Evolutionary conservation across 192 early-diverging fungal genomes (phyloP), one percentile per base, ranked within the genome.

Genomic region (Diversispora eburnea): DNA sequence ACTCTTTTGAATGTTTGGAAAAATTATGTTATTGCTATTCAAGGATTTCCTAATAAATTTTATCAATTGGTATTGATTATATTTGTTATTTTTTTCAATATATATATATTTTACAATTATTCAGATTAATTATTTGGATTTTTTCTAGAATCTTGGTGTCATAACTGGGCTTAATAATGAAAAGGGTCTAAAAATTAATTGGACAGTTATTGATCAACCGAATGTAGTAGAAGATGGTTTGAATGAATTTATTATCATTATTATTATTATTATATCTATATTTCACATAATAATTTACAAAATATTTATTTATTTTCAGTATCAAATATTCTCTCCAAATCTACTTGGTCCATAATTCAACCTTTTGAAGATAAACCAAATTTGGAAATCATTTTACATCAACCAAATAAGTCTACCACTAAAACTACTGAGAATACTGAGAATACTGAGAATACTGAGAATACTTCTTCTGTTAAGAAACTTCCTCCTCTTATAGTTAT

Each of bases 401-500:
- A 74, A 25, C 84, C 81, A 3, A 63, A 46, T 12, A 75, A 73
- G 60, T 55, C 54, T 9, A 60, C 39, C 5, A 0, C 74, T 19
- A 70, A 10, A 68, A 20, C 57, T 33, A 33, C 25, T 33, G 45
- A 77, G 3, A 61, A 20, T 33, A 73, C 41, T n/a, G n/a, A n/a
- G n/a, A n/a, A n/a, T 49, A 75, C 12, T 12, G 5, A 33, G 13
- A 59, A 78, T 5, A 33, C 43, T n/a, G 22, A 45, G 20, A 75
- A 83, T 8, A 69, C 74, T 46, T 70, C 74, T 43, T 51, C 72
- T 51, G 69, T 68, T n/a, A 59, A 57, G 22, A 81, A 78, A 61
- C 25, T 33, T 33, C 77, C 77, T 7, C 90, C 90, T 13, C 81
- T 92, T 66, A 80, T 93, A 0, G 84, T 91, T n/a, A 75, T 84